These are phyloP conservation scores for Pseudozyma flocculosa DNA, from an alignment of 1,284 basidiomycete genomes.

Conservation along the genomic window DNA sequence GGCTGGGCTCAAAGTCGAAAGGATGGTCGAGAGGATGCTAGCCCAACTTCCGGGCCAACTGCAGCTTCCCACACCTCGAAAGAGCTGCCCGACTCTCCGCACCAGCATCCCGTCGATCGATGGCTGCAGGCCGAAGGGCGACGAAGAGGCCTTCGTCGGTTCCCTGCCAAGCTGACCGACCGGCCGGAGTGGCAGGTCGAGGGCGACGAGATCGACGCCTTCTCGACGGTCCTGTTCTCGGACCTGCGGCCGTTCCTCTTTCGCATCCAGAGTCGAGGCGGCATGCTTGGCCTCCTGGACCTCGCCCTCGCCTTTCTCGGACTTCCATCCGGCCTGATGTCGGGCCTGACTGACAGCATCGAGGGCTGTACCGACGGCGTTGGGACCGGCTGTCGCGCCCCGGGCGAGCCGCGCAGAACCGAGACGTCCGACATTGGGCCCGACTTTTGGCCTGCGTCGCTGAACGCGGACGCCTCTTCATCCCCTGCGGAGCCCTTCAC, in stretches of 20 bases:
- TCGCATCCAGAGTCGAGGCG: background rate
- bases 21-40: too few relatives aligned
- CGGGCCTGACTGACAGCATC: background rate
- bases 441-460: background rate
- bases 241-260: constrained; percentile 1
- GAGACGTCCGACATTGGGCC: background rate
- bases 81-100: too few relatives aligned
- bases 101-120: background rate
- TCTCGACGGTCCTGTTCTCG: background rate
- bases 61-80: too few relatives aligned
- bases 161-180: constrained; percentile 2
- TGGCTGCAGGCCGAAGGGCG: background rate
- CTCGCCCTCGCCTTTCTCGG: background rate
- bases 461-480: background rate
- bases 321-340: background rate
- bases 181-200: background rate
- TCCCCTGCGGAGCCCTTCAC: background rate
- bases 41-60: too few relatives aligned
- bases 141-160: background rate
- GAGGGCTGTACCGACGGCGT: background rate
- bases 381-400: too few relatives aligned
- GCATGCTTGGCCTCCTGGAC: constrained; percentile 12
- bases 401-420: too few relatives aligned
- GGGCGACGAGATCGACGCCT: constrained; percentile 3
- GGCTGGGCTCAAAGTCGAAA: background rate